Evolutionary conservation across 345 rosid genomes (phyloP), one percentile per base, ranked within the genome.

Genomic region (Aethionema arabicum): DNA sequence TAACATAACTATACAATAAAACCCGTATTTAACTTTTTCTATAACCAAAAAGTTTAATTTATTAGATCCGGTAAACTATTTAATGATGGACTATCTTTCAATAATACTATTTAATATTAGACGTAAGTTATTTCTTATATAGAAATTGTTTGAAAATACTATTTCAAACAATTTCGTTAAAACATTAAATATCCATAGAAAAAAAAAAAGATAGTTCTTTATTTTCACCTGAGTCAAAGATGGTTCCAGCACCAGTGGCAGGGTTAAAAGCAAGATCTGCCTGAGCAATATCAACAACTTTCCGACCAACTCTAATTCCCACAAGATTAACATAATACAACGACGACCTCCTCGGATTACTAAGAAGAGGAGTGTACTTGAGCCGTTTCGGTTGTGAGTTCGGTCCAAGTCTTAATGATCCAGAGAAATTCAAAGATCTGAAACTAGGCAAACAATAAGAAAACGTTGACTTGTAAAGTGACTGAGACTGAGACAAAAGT

Each of bases 361-460:
- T 83, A 5, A 92, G 82, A 78, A 92, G 68, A 0, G 81, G 90
- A 10, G 95, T 92, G 68, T 49, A 80, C 80, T 85, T 89, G 42
- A 89, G 77, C 37, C 78, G 83, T 47, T 32, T 49, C 16, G 98
- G 98, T 77, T 92, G 98, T 0, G 83, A 89, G 7, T 32, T 62
- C 3, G 97, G 98, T 3, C 98, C 97, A 37, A 92, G 88, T 52
- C 91, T 77, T 41, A 92, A 39, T 5, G 98, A 80, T 56, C 98
- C 97, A 11, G 98, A 80, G 75, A 89, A 92, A 59, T 78, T 78
- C 0, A 73, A 59, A 0, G 95, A 69, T 85, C 66, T 85, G 68
- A 82, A 81, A 74, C 84, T 87, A 0, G 98, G 98, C 75, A 92
- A 73, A 75, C 98, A 92, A 48, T 86, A 92, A 0, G 98, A 92